Evolutionary conservation across 495 filamentous ascomycete genomes (phyloP), one percentile per base, ranked within the genome.

Genomic region (Hyaloscypha hepaticicola): DNA sequence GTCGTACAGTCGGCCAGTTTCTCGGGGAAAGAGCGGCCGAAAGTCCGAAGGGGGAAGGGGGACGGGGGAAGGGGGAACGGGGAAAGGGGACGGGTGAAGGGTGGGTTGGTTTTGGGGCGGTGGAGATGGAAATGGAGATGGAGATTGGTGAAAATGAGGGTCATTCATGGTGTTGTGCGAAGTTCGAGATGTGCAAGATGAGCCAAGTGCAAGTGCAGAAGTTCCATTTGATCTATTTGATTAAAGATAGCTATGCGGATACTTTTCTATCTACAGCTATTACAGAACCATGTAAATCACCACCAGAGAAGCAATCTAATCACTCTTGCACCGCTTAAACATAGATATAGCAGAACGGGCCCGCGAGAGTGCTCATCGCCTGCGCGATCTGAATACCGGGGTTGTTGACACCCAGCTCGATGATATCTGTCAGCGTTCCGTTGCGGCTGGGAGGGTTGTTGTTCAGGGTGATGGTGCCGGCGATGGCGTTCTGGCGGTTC

Each of bases 401-500:
- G 2, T 48, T 57, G 53, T 59, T 61, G n/a, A 59, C 49, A 12
- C 70, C 70, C 24, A 72, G 9, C 22, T 31, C 27, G 24, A 72
- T 19, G 6, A 59, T n/a, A 45, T 65, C 63, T 45, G 66, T 48
- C 34, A 72, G 33, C 1, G 61, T 77, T 9, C 73, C 74, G 61
- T 80, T 71, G 6, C 71, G 64, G 50, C 71, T 76, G 0, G 79
- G 77, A 4, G 75, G 71, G 3, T 66, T 33, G 69, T 89, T 87
- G 67, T 80, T 71, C 66, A 88, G 78, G 0, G 86, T 88, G 19
- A 77, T 76, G 27, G 82, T 88, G 0, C 84, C 85, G 25, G 73
- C 76, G 64, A 85, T 77, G 26, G 73, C 77, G 69, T 79, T 73
- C 60, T 70, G 71, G 5, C 87, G 75, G 38, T 77, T 76, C 61